Conservation (phyloP, 176 grass and related monocot species). For the Ampelocalamus luodianensis region DNA sequence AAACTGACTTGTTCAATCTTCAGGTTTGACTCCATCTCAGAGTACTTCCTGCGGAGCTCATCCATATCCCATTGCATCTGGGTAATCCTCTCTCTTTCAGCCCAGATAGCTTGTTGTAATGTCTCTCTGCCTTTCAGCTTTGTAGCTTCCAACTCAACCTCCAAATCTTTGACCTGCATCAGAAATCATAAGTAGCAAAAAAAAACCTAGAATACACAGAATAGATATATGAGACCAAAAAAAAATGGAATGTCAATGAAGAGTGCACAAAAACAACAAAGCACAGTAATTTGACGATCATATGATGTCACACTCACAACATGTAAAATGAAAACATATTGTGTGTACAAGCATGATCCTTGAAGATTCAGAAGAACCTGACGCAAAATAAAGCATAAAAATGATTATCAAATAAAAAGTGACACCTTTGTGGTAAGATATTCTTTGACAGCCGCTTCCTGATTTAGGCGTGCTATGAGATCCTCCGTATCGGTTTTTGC, state of each 20-base stretch:
- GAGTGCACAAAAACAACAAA: constrained; percentile 28
- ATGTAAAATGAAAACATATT: constrained; percentile 20
- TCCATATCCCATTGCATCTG: constrained; percentile 99
- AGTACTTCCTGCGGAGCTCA: constrained; percentile 87
- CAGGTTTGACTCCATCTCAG: constrained; percentile 84
- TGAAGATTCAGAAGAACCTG: constrained; percentile 20
- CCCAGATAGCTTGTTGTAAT: constrained; percentile 79
- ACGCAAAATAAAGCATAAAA: constrained; percentile 23
- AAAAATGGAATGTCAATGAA: background rate
- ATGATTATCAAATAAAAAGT: constrained; percentile 36
- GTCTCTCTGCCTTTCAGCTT: constrained; percentile 89
- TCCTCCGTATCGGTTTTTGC: constrained; percentile 97
- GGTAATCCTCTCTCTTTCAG: constrained; percentile 90
- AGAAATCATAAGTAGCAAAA: constrained; percentile 38
- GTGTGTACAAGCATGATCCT: constrained; percentile 17
- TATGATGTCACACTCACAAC: background rate
- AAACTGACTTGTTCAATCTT: constrained; percentile 67
- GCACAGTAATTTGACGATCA: background rate
- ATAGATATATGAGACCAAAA: background rate
- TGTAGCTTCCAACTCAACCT: constrained; percentile 91
- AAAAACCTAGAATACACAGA: constrained; percentile 18
- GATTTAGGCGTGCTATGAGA: constrained; percentile 95
- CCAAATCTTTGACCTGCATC: constrained; percentile 95
- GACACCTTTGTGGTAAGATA: constrained; percentile 93
- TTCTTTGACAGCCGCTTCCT: constrained; percentile 95